These are phyloP conservation scores for Diddensiella transvaalensis DNA, from an alignment of 805 yeast genomes.

Conservation along the genomic window DNA sequence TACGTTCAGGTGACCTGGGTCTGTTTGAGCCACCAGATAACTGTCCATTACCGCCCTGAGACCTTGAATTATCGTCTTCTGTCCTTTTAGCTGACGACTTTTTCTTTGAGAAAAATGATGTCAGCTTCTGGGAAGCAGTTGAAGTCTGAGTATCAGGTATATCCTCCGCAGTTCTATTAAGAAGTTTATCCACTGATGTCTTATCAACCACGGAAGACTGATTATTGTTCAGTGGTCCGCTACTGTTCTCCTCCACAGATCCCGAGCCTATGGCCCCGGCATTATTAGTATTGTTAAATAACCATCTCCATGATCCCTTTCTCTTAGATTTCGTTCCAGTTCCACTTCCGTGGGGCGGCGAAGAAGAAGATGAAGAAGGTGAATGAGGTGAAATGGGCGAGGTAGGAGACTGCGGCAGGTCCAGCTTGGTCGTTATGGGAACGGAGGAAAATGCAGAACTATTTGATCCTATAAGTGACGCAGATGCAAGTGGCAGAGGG, in stretches of 20 bases:
- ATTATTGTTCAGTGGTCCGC: not conserved
- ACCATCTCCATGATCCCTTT: conserved; percentile 14
- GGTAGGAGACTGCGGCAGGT: not conserved
- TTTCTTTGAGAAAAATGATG: conserved; percentile 21
- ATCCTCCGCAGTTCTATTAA: conserved; percentile 12
- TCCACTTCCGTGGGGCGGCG: not conserved
- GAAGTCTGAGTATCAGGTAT: conserved; percentile 5
- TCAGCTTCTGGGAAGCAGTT: conserved; percentile 14
- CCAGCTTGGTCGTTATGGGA: not conserved
- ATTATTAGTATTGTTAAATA: conserved; percentile 8
- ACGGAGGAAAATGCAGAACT: not conserved
- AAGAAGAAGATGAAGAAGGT: not conserved
- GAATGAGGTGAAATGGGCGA: conserved; percentile 2
- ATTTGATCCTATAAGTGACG: not conserved
- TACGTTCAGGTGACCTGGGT: not conserved
- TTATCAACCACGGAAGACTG: conserved; percentile 5
- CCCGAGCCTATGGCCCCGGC: not conserved
- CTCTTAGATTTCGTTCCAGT: conserved; percentile 4
- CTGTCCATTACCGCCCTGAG: not conserved
- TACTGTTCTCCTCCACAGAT: not conserved
- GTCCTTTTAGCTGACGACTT: conserved; percentile 17
- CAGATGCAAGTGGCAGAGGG: not conserved
- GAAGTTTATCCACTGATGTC: conserved; percentile 16
- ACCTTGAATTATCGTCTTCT: not conserved
- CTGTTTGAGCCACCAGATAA: not conserved